Percentiles rank a stretch among this genome's conserved stretches.
Evolutionary conservation across 1,284 basidiomycete species (phyloP).

Genomic region (Singerocomus rubriflavus): DNA sequence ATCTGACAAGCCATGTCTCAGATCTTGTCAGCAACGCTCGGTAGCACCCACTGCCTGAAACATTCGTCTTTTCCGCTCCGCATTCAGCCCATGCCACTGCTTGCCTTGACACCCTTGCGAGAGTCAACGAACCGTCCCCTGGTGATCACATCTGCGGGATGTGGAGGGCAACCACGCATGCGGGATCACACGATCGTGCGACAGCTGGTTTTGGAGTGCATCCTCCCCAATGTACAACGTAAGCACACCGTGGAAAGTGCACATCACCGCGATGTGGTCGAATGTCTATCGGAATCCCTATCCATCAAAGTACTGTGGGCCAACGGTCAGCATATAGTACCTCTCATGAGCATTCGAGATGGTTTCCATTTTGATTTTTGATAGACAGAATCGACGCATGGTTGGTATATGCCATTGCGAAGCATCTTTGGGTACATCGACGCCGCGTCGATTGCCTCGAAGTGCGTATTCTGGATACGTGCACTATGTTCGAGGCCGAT

Average conservation of each 20-base stretch:
- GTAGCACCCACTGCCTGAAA: too few relatives aligned
- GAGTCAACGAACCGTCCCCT: not conserved
- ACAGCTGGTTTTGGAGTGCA: not conserved
- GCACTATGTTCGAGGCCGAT: too few relatives aligned
- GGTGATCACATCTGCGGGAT: not conserved
- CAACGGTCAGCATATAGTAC: slow-evolving; percentile 16
- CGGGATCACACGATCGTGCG: not conserved
- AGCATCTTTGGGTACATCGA: too few relatives aligned
- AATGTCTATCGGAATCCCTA: too few relatives aligned
- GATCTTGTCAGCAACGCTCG: too few relatives aligned
- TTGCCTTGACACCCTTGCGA: too few relatives aligned
- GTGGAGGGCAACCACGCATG: not conserved
- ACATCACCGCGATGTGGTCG: not conserved
- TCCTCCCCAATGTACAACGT: not conserved
- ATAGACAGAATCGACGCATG: slow-evolving; percentile 10
- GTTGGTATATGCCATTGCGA: too few relatives aligned
- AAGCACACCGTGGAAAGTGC: not conserved
- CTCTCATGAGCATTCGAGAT: slow-evolving; percentile 2
- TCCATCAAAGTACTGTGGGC: slow-evolving; percentile 10
- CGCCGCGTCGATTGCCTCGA: too few relatives aligned
- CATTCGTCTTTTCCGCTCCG: too few relatives aligned
- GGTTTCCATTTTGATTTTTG: slow-evolving; percentile 18
- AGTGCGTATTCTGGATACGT: too few relatives aligned
- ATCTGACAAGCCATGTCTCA: too few relatives aligned
- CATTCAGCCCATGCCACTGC: too few relatives aligned